Evolutionary conservation across 2,329 filamentous ascomycete species (phyloP).

Genomic region (Fusarium newnesense): DNA sequence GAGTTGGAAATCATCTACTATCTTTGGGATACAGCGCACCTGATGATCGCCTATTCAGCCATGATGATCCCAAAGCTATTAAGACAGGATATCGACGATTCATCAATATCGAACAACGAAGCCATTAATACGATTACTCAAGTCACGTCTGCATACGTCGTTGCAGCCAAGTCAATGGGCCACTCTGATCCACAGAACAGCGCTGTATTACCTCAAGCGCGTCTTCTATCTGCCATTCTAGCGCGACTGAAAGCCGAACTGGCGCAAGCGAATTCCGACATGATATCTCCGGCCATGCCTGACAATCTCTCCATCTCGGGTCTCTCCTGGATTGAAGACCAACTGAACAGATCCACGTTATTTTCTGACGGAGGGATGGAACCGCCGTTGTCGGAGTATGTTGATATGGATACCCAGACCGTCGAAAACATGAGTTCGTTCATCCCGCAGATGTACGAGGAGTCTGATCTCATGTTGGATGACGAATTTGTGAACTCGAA

Average conservation of each 20-base stretch:
- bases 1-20: background rate
- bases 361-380: background rate
- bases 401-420: background rate
- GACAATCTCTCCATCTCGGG: background rate
- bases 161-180: background rate
- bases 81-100: background rate
- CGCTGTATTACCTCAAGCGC: background rate
- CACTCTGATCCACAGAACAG: background rate
- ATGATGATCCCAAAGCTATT: background rate
- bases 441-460: background rate
- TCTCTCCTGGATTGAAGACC: background rate
- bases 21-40: background rate
- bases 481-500: background rate
- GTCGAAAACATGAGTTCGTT: background rate
- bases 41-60: background rate
- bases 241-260: background rate
- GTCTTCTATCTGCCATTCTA: background rate
- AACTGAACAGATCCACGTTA: background rate
- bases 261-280: accelerated
- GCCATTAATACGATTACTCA: background rate
- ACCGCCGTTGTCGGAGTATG: accelerated
- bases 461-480: accelerated
- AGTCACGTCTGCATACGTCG: background rate
- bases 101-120: background rate
- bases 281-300: accelerated